phyloP scores from a whole-genome alignment of 768 basidiomycete species.

The Podaxis sp. region DNA sequence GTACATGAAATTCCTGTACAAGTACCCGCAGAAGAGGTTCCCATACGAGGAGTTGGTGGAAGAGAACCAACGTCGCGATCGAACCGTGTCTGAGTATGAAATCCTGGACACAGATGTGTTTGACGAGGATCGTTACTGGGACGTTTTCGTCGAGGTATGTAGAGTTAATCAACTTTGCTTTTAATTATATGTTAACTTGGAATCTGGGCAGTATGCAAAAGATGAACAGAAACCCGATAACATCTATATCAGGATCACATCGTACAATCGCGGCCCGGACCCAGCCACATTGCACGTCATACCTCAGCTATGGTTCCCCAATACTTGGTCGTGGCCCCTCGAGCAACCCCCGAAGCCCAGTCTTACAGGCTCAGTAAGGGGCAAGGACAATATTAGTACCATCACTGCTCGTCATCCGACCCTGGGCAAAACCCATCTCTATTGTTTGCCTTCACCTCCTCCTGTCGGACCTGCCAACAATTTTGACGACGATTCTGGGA shows the following conservation, averaged over 20 bases:
- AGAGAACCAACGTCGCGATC: constrained; percentile 78
- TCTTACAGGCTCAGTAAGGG: constrained; percentile 52
- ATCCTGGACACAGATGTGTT: constrained; percentile 91
- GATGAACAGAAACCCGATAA: constrained; percentile 90
- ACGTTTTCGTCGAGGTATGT: constrained; percentile 93
- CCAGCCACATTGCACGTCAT: constrained; percentile 92
- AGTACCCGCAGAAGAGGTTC: constrained; percentile 90
- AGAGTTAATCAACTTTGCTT: neutral
- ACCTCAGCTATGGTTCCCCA: constrained; percentile 96
- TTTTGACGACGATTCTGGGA: constrained; percentile 60
- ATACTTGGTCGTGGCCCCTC: constrained; percentile 95
- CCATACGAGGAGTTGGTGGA: constrained; percentile 93
- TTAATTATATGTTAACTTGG: neutral
- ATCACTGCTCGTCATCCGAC: constrained; percentile 73
- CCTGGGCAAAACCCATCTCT: constrained; percentile 77
- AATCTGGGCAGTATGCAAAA: constrained; percentile 79
- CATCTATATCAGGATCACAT: constrained; percentile 90
- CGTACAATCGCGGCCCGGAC: constrained; percentile 96
- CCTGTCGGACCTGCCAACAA: constrained; percentile 76
- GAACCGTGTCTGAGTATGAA: constrained; percentile 91
- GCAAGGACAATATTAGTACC: constrained; percentile 51
- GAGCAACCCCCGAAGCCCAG: constrained; percentile 67
- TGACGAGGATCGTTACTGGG: constrained; percentile 96
- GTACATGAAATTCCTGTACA: constrained; percentile 99
- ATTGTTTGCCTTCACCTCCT: constrained; percentile 90